Base-by-base conservation (phyloP, 1,284 basidiomycete genomes). In the Marasmius fiardii region DNA sequence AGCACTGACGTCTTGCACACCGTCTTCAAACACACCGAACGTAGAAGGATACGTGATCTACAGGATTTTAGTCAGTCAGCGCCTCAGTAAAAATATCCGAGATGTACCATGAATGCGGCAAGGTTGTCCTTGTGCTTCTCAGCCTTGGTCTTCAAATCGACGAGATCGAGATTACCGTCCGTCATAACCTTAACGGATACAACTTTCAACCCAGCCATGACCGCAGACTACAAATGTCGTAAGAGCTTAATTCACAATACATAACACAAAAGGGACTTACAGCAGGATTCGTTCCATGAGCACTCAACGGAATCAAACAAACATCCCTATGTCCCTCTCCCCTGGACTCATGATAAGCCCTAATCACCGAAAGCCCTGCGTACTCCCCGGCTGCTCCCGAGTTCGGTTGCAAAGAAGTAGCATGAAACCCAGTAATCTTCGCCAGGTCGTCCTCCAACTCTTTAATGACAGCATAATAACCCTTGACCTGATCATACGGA, bases 351-450 rank as follows among this genome's bases (percentile, higher is more conserved):
- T 97, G 94, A 73, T 96, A 99, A 7, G 95, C 95, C 51, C 90
- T 83, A 68, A 99, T 98, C 60, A 98, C 90, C 53, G 85, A 90
- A 34, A 99, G 82, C 26, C 96, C 96, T 35, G 96, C 86, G 67
- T 95, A 99, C 75, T 99, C 96, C 44, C 96, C 96, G 53, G 90
- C 93, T 12, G 96, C 96, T 57, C 96, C 96, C 23, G 95, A 98
- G 74, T 99, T 99, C 54, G 96, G 96, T 71, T 99, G 96, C 33
- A 99, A 79, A 3, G 94, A 96, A 61, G 95, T 94, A 16, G 94
- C 88, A 60, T 93, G 85, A 77, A 98, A 98, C 24, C 96, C 96
- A 14, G 96, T 99, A 61, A 98, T 93, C 65, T 84, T 89, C 78
- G 93, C 94, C 3, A 99, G 79, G 73, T 98, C 94, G 16, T 79